Evolutionary conservation across 2,329 filamentous ascomycete genomes (phyloP).

Genomic region (Bipolaris sorokiniana): DNA sequence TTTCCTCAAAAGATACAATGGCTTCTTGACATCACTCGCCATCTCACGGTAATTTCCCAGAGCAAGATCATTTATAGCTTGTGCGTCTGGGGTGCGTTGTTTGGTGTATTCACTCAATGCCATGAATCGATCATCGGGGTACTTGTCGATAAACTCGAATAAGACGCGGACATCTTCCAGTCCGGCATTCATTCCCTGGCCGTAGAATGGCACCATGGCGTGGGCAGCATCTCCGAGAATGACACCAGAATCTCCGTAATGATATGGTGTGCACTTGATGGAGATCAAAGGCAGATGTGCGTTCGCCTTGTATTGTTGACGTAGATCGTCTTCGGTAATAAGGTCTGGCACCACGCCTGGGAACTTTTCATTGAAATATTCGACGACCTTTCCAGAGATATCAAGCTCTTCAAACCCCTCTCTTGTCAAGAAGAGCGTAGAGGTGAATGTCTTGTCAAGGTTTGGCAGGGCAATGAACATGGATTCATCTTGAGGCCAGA

Average conservation of each 20-base stretch:
- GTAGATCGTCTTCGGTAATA: conserved; percentile 71
- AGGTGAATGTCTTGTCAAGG: conserved; percentile 91
- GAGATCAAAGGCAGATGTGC: conserved; percentile 92
- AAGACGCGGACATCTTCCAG: conserved; percentile 91
- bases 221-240: conserved; percentile 94
- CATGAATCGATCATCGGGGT: conserved; percentile 52
- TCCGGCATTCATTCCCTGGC: conserved; percentile 96
- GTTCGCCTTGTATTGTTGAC: conserved; percentile 77
- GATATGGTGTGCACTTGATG: conserved; percentile 90
- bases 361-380: conserved; percentile 83
- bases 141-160: conserved; percentile 78
- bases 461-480: conserved; percentile 98
- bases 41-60: conserved; percentile 93
- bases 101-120: conserved; percentile 77
- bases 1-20: conserved; percentile 80
- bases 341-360: conserved; percentile 77
- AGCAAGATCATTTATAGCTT: conserved; percentile 91
- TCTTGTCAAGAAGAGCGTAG: conserved; percentile 86
- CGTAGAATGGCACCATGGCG: conserved; percentile 98
- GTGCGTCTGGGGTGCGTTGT: conserved; percentile 76
- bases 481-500: conserved; percentile 91
- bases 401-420: conserved; percentile 72
- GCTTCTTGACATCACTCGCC: conserved; percentile 81
- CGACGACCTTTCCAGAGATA: conserved; percentile 63
- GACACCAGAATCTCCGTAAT: conserved; percentile 76